Base-by-base conservation (phyloP, 768 basidiomycete genomes). In the Lactarius akahatsu region DNA sequence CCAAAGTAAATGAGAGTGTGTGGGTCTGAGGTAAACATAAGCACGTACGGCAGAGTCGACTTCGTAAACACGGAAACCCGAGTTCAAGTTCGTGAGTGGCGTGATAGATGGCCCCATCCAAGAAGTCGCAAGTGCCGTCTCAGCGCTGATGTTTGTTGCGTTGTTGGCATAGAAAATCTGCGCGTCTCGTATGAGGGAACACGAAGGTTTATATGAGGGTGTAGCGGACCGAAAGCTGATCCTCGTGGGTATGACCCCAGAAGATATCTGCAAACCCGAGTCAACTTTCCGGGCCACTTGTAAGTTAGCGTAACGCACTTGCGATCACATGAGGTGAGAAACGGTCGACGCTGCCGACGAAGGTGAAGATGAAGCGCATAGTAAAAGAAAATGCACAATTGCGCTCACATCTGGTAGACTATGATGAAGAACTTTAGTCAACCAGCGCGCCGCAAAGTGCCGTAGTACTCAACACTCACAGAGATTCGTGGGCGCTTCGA, bases 301-400 rank as follows among this genome's bases (percentile, higher is more conserved):
- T 57, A 68, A 60, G 58, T 47, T 62, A 59, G 4, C 38, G 58
- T 58, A 52, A 80, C 87, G 52, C 61, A 89, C 87, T 87, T 54
- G 88, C 86, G 67, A 91, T 88, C 62, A 90, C 89, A 71, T 91
- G 89, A 36, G 89, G 89, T 9, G 88, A 86, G 75, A 81, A 91
- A n/a, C 89, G 86, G 71, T 91, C 89, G 63, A 91, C 85, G 62
- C 88, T 90, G 36, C 11, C 11, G 59, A 56, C 40, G 52, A 62
- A 8, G 26, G 30, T 13, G 47, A 50, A 26, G 26, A 43, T 67
- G 13, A 40, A 64, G 41, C 68, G 5, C 18, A 45, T 8, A 28
- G 8, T 6, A 10, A 67, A 40, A 38, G 28, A 32, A 50, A 26
- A 41, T 5, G 30, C 0, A 3, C 11, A 16, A 59, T 4, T 34